These are phyloP conservation scores for Wickerhamomyces ciferrii DNA, from an alignment of 805 yeast genomes.

Conservation along the genomic window DNA sequence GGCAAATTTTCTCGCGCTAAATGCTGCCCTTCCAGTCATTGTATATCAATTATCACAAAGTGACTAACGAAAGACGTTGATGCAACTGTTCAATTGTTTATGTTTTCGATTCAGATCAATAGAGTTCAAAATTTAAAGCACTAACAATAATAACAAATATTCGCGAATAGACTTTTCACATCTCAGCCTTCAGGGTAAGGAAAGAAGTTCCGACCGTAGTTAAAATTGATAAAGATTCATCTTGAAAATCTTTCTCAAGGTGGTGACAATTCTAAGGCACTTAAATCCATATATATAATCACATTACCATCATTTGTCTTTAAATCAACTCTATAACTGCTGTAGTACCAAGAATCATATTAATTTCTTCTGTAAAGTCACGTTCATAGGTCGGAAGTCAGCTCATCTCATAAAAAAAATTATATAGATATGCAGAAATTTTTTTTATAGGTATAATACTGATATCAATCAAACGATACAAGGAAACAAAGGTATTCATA, in stretches of 20 bases:
- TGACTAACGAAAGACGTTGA: not conserved
- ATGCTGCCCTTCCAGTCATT: not conserved
- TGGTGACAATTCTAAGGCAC: too few species aligned
- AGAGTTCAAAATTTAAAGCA: not conserved
- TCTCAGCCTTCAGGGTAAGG: not conserved
- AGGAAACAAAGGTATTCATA: not conserved
- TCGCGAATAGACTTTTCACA: too few species aligned
- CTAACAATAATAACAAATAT: not conserved
- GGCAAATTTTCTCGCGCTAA: not conserved
- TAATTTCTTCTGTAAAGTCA: too few species aligned
- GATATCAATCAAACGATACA: not conserved
- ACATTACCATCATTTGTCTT: too few species aligned
- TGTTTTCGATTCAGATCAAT: not conserved
- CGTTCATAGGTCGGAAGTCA: not conserved
- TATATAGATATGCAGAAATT: not conserved
- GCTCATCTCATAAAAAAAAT: conserved; percentile 3
- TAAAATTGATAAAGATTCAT: too few species aligned
- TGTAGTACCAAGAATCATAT: too few species aligned
- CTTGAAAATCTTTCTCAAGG: too few species aligned
- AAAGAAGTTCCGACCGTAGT: not conserved
- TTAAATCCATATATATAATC: too few species aligned
- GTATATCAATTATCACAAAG: too few species aligned
- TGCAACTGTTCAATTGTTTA: not conserved
- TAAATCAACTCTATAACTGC: too few species aligned
- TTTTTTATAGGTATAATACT: not conserved